phyloP scores from a whole-genome alignment of 176 grass and related monocot species.

The Poa annua region DNA sequence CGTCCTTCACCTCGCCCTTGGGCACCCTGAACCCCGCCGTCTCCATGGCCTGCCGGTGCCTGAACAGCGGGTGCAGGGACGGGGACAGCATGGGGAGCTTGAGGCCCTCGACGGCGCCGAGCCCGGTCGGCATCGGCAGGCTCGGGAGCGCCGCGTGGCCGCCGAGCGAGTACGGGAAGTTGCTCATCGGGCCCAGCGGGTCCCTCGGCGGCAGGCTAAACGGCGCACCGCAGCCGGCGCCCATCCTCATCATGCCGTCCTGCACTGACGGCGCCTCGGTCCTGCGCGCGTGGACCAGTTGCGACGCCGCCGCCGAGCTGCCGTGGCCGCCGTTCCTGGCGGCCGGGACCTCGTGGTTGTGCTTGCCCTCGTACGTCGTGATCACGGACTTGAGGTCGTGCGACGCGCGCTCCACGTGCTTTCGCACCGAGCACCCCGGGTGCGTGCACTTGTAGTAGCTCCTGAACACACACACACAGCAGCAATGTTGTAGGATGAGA shows the following conservation, averaged over 20 bases:
- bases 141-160: slow-evolving; percentile 37
- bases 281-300: slow-evolving; percentile 35
- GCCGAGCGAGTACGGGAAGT: slow-evolving; percentile 47
- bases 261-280: slow-evolving; percentile 38
- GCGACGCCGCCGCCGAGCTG: slow-evolving; percentile 25
- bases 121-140: slow-evolving; percentile 50
- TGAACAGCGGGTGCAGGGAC: slow-evolving; percentile 38
- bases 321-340: slow-evolving; percentile 61
- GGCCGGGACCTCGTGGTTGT: slow-evolving; percentile 70
- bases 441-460: slow-evolving; percentile 91
- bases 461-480: slow-evolving; percentile 32
- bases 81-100: slow-evolving; percentile 50
- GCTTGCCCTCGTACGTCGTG: slow-evolving; percentile 80
- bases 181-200: slow-evolving; percentile 48
- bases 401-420: slow-evolving; percentile 75
- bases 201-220: slow-evolving; percentile 51
- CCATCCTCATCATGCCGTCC: slow-evolving; percentile 49
- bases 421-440: slow-evolving; percentile 58
- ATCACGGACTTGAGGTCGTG: slow-evolving; percentile 77
- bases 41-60: slow-evolving; percentile 50
- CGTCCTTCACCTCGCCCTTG: slow-evolving; percentile 49
- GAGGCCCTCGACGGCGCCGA: slow-evolving; percentile 36
- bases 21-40: slow-evolving; percentile 44
- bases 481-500: neutral
- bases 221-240: slow-evolving; percentile 28